phyloP scores from a whole-genome alignment of 139 green algal genomes.

The Auxenochlorella pyrenoidosa region DNA sequence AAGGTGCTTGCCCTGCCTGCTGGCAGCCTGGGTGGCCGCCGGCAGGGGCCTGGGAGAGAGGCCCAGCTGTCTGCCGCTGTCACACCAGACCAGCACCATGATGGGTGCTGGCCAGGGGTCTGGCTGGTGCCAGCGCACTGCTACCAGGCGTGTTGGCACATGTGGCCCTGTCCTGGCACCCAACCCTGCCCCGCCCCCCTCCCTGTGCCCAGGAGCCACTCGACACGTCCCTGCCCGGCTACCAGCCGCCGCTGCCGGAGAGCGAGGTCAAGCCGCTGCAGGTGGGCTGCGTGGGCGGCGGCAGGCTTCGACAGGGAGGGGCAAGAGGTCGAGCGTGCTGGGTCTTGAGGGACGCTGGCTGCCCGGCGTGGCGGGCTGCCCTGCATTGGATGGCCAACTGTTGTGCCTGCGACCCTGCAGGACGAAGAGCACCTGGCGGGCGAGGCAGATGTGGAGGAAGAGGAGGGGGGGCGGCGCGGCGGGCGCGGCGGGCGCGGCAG shows the following conservation, averaged over 20 bases:
- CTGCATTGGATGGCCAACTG: neutral
- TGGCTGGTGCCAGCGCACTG: neutral
- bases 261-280: conserved; percentile 20
- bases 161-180: too few relatives aligned
- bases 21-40: too few relatives aligned
- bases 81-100: too few relatives aligned
- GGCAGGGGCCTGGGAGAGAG: too few relatives aligned
- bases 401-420: conserved; percentile 37
- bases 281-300: neutral
- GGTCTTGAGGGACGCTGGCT: neutral
- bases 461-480: conserved; percentile 8
- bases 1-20: too few relatives aligned
- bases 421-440: conserved; percentile 28
- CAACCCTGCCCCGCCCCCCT: neutral
- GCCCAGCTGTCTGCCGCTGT: neutral
- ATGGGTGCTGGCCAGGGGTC: too few relatives aligned
- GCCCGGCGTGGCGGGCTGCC: neutral
- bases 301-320: too few relatives aligned
- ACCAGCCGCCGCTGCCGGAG: conserved; percentile 79
- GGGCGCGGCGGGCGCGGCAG: conserved; percentile 23
- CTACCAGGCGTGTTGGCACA: neutral
- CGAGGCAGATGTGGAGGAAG: conserved; percentile 11
- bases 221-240: conserved; percentile 71
- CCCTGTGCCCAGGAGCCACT: conserved; percentile 38
- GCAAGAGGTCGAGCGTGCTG: too few relatives aligned